A percentile compares a stretch with the other conserved stretches of the same genome.
Evolutionary conservation across 805 yeast species (phyloP).

Genomic region (Candida insectorum): DNA sequence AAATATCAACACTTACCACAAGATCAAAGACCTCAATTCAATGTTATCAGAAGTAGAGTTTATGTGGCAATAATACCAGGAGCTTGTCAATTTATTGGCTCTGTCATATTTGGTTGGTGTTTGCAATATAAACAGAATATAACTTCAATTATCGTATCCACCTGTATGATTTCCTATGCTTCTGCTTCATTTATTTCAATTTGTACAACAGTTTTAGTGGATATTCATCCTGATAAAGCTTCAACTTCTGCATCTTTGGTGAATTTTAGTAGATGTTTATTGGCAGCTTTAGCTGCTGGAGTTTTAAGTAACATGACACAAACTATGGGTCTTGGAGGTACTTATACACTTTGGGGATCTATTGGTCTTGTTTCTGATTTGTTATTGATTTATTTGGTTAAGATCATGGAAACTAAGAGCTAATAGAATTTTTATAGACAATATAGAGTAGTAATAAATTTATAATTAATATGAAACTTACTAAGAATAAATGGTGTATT

Average conservation of each 20-base stretch:
- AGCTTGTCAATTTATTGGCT: slow-evolving; percentile 32
- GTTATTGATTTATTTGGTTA: slow-evolving; percentile 10
- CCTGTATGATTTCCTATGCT: slow-evolving; percentile 57
- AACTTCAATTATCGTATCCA: slow-evolving; percentile 55
- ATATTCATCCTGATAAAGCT: slow-evolving; percentile 63
- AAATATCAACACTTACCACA: slow-evolving; percentile 18
- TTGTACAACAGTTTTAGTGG: slow-evolving; percentile 69
- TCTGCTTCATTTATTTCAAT: slow-evolving; percentile 56
- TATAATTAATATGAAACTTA: background rate
- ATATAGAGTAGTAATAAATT: background rate
- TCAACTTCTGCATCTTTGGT: slow-evolving; percentile 74
- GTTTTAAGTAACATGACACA: slow-evolving; percentile 58
- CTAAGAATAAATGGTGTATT: slow-evolving; percentile 15
- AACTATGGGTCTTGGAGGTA: slow-evolving; percentile 66
- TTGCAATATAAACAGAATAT: slow-evolving; percentile 45
- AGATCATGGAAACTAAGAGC: background rate
- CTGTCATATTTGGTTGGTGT: slow-evolving; percentile 69
- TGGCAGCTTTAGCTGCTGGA: slow-evolving; percentile 69
- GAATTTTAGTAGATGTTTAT: slow-evolving; percentile 69
- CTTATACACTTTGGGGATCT: slow-evolving; percentile 68
- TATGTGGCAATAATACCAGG: slow-evolving; percentile 32
- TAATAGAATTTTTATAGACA: slow-evolving; percentile 1
- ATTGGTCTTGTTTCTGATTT: slow-evolving; percentile 20
- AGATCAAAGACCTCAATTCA: slow-evolving; percentile 40
- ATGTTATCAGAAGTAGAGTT: slow-evolving; percentile 55